Base-by-base conservation (phyloP, 371 early-diverging fungal genomes). In the Encephalitozoon intestinalis region DNA sequence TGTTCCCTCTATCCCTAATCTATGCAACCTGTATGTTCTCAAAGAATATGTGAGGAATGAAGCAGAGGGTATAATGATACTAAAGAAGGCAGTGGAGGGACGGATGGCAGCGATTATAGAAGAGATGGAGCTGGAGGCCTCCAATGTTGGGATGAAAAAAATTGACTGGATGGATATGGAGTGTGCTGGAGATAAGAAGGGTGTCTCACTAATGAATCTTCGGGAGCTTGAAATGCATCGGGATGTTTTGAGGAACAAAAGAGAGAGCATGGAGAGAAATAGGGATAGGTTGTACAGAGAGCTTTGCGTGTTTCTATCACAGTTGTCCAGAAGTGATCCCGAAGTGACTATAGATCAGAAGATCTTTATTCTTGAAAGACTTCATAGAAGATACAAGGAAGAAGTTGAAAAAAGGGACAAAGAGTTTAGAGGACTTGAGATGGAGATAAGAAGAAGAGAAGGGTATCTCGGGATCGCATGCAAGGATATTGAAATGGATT, bases 261-360 rank as follows among this genome's bases (percentile, higher is more conserved):
- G 37, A 50, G 21, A 18, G 23, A 25, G 40, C 2, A 43, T 63
- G 43, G 76, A 80, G 51, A 51, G 12, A 21, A 44, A 67, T 6
- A 79, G 76, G 53, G 12, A 43, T 7, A 12, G 73, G 12, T n/a
- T 70, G 8, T 75, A 73, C 31, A 46, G 53, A 50, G 67, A 78
- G 23, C 51, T 81, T 52, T 63, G 54, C 28, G 70, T 63, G 21
- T 44, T 74, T 26, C n/a, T 23, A 7, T 40, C 43, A 23, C 50
- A 50, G 39, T 23, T 80, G 25, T 21, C 37, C 0, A 49, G 15
- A 21, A 31, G 37, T 0, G 54, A 43, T 34, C 9, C 18, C 0
- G 67, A 67, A 1, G 23, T 73, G n/a, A 1, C 6, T 12, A 37
- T 51, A 25, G 39, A 70, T 23, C 66, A 74, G 37, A 75, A 50